Evolutionary conservation across 148 eudicot species (phyloP).

Genomic region (Vaccinium vitisidaea): DNA sequence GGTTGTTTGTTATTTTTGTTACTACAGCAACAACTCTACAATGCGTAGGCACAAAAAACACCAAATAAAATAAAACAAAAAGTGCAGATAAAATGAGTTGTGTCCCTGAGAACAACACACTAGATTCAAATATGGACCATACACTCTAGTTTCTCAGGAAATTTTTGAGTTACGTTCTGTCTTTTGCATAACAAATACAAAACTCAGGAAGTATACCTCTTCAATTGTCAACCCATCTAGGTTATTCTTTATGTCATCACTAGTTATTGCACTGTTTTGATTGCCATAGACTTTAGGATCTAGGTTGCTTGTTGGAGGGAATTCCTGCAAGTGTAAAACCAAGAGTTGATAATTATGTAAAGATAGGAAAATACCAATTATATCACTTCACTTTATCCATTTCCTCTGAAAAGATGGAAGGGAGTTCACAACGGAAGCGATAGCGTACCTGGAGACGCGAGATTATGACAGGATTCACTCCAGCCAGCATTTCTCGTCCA

Average conservation of each 20-base stretch:
- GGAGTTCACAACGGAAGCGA: background rate
- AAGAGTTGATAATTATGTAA: background rate
- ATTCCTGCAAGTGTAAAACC: constrained; percentile 32
- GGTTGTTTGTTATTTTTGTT: background rate
- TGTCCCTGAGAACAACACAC: background rate
- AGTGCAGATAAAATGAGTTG: background rate
- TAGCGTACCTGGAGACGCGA: constrained; percentile 48
- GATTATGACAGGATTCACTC: constrained; percentile 60
- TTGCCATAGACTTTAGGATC: constrained; percentile 63
- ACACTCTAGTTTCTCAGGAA: background rate
- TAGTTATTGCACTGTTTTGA: constrained; percentile 63
- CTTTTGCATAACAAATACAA: background rate
- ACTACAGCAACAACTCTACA: background rate
- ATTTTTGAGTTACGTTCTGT: background rate
- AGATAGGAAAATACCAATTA: background rate
- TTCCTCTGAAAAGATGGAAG: background rate
- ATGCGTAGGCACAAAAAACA: background rate
- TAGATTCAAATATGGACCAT: background rate
- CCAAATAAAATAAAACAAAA: too few relatives aligned
- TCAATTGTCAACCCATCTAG: constrained; percentile 48
- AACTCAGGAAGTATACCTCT: constrained; percentile 40
- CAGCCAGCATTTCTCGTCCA: constrained; percentile 81
- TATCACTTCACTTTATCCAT: background rate
- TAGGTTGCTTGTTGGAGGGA: constrained; percentile 68
- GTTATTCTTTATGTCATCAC: constrained; percentile 47